A percentile compares a stretch with the other conserved stretches of the same genome.
Evolutionary conservation across 768 basidiomycete species (phyloP).

Genomic region (Pholiota molesta): DNA sequence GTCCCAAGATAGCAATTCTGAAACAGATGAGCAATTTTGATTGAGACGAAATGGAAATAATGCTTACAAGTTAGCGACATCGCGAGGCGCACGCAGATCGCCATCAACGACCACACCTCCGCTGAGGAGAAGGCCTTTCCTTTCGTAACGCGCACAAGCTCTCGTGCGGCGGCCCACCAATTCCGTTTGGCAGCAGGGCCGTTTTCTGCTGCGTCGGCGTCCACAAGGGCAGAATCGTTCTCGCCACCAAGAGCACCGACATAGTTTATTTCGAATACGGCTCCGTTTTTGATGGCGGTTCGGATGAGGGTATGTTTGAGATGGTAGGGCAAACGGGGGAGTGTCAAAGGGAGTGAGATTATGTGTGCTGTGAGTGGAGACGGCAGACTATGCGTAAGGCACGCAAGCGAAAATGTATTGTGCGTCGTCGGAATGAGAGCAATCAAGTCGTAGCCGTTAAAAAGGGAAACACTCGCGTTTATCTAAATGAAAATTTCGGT

Average conservation of each 20-base stretch:
- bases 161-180: constrained; percentile 83
- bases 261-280: constrained; percentile 82
- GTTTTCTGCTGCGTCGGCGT: constrained; percentile 53
- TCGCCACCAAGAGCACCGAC: constrained; percentile 73
- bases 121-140: constrained; percentile 73
- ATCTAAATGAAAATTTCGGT: constrained; percentile 45
- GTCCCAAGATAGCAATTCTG: constrained; percentile 68
- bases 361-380: constrained; percentile 80
- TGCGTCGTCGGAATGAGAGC: constrained; percentile 75
- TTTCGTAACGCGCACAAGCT: constrained; percentile 79
- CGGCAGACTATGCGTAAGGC: constrained; percentile 77
- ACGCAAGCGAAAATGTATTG: constrained; percentile 74
- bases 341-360: constrained; percentile 76
- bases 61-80: constrained; percentile 76
- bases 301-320: constrained; percentile 84
- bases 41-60: neutral
- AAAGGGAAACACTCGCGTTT: constrained; percentile 63
- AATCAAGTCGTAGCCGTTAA: constrained; percentile 75
- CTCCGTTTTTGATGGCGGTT: constrained; percentile 80
- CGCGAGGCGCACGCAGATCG: constrained; percentile 71
- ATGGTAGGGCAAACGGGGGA: constrained; percentile 77
- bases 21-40: neutral
- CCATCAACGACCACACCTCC: constrained; percentile 63
- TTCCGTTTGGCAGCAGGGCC: constrained; percentile 67
- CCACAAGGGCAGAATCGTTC: constrained; percentile 45